These are phyloP conservation scores for Quercus phellos DNA, from an alignment of 331 rosid species.

Conservation along the genomic window DNA sequence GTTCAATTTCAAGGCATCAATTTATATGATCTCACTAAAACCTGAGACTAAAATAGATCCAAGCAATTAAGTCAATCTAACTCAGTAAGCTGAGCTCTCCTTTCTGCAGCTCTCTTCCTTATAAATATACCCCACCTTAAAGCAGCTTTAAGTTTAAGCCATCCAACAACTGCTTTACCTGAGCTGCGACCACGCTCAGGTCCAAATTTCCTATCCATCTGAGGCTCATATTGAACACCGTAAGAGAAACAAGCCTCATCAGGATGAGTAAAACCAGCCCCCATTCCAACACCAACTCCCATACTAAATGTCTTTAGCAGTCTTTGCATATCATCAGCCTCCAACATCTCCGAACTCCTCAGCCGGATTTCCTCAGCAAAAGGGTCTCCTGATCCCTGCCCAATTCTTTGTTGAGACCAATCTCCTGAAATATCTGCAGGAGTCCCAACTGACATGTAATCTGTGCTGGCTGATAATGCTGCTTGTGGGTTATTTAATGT, in stretches of 20 bases:
- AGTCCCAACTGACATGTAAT: slow-evolving; percentile 36
- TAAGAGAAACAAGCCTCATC: slow-evolving; percentile 49
- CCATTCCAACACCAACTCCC: slow-evolving; percentile 38
- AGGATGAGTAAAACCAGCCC: slow-evolving; percentile 34
- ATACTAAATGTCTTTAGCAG: slow-evolving; percentile 52
- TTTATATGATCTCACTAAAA: neutral
- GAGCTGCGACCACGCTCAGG: slow-evolving; percentile 50
- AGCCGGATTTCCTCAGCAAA: slow-evolving; percentile 64
- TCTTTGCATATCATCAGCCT: slow-evolving; percentile 74
- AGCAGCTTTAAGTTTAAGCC: slow-evolving; percentile 94
- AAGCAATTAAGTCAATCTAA: slow-evolving; percentile 47
- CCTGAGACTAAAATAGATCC: slow-evolving; percentile 10
- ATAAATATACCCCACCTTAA: slow-evolving; percentile 87
- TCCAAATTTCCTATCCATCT: slow-evolving; percentile 30
- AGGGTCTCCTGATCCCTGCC: slow-evolving; percentile 58
- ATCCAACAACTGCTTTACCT: slow-evolving; percentile 81
- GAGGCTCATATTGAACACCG: slow-evolving; percentile 58
- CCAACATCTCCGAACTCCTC: slow-evolving; percentile 74
- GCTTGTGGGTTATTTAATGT: slow-evolving; percentile 37
- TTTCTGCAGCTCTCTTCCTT: slow-evolving; percentile 75
- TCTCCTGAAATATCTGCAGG: slow-evolving; percentile 43
- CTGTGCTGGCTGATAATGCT: slow-evolving; percentile 35
- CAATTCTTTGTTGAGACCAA: slow-evolving; percentile 57
- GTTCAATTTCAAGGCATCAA: neutral
- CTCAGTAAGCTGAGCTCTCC: slow-evolving; percentile 83